A percentile compares a stretch with the other conserved stretches of the same genome.
phyloP scores from a whole-genome alignment of 225 moss, liverwort and hornwort genomes.

The Bryoerythrophyllum caledonicum region DNA sequence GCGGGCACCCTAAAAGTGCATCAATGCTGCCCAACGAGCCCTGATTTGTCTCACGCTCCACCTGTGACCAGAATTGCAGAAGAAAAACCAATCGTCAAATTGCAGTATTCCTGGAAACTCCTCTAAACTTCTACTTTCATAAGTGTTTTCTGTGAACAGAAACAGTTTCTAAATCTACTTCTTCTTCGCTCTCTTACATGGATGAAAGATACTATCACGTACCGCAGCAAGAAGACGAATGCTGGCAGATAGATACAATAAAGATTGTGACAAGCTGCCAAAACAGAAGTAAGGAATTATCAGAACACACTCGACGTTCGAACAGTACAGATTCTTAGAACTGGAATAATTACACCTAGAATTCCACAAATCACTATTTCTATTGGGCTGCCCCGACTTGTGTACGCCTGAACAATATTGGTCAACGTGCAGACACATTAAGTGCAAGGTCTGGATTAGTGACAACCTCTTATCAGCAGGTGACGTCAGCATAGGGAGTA shows the following conservation, averaged over 20 bases:
- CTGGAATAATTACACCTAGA: neutral
- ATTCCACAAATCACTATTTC: constrained; percentile 14
- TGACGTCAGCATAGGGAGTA: constrained; percentile 62
- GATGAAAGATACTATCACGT: constrained; percentile 28
- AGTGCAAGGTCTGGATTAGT: constrained; percentile 12
- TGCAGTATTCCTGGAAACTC: constrained; percentile 6
- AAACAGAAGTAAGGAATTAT: constrained; percentile 18
- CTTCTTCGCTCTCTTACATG: neutral
- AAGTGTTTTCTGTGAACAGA: constrained; percentile 5
- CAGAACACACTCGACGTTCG: neutral
- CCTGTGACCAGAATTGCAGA: constrained; percentile 40
- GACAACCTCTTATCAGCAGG: constrained; percentile 44
- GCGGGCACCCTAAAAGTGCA: constrained; percentile 89
- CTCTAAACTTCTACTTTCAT: constrained; percentile 8
- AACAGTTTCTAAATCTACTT: neutral
- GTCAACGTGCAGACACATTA: neutral
- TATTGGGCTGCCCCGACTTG: neutral
- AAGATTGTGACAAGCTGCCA: constrained; percentile 60
- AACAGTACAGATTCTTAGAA: neutral
- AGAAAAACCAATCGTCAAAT: neutral
- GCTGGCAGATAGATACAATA: constrained; percentile 66
- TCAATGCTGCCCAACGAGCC: constrained; percentile 81
- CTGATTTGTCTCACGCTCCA: constrained; percentile 70
- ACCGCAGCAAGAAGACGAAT: constrained; percentile 79
- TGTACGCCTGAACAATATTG: neutral